These are phyloP conservation scores for Auricularia auricula-judae DNA, from an alignment of 768 basidiomycete genomes.

Conservation along the genomic window DNA sequence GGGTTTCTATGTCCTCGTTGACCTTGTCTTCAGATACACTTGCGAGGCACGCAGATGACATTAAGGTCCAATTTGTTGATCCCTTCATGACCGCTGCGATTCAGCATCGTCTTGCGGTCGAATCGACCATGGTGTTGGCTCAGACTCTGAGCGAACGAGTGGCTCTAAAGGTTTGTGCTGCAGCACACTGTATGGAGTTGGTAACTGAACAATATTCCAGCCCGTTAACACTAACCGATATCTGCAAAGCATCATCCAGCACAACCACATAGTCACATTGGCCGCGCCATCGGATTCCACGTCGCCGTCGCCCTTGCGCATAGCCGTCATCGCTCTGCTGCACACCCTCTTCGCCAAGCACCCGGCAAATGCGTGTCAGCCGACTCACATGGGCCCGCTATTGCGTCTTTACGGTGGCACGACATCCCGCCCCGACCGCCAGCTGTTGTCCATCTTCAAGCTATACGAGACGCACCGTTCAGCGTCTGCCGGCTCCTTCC, in stretches of 20 bases:
- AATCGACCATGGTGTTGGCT: conserved; percentile 32
- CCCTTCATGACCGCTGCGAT: conserved; percentile 54
- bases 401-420: conserved; percentile 66
- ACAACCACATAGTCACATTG: conserved; percentile 46
- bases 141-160: conserved; percentile 27
- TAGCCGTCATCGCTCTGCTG: conserved; percentile 44
- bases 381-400: conserved; percentile 71
- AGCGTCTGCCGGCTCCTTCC: conserved; percentile 48
- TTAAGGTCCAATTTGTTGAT: conserved; percentile 57
- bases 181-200: neutral
- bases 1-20: neutral
- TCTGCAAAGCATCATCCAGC: conserved; percentile 66
- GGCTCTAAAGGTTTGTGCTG: conserved; percentile 48
- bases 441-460: conserved; percentile 62
- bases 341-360: conserved; percentile 62
- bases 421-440: conserved; percentile 49
- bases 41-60: conserved; percentile 9
- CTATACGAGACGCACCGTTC: conserved; percentile 67
- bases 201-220: conserved; percentile 18
- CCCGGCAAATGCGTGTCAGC: conserved; percentile 76
- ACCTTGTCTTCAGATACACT: conserved; percentile 5
- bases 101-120: conserved; percentile 44
- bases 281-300: conserved; percentile 17
- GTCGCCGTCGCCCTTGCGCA: conserved; percentile 22
- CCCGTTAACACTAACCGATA: conserved; percentile 64